Base-by-base conservation (phyloP, 345 rosid genomes). In the Dipteronia sinensis region DNA sequence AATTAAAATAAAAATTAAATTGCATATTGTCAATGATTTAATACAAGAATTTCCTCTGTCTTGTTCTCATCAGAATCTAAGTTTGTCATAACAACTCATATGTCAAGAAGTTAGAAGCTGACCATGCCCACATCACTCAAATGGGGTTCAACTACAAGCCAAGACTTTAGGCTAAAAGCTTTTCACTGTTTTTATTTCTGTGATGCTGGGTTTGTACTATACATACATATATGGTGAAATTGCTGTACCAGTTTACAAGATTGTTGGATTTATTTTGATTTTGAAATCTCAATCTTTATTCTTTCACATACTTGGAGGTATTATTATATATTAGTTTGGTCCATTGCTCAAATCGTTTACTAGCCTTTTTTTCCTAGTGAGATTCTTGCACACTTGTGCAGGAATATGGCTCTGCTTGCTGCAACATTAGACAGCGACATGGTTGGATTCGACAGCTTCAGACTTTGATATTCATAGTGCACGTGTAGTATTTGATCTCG, bases 131-230 rank as follows among this genome's bases (percentile, higher is more conserved):
- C 73, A 34, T n/a, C 12, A 10, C 6, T 15, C 38, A 66, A 49
- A 56, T 80, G 72, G 79, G 72, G 55, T 71, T 58, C 38, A 76
- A 77, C 77, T 71, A 72, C 34, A 10, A 25, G 69, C 23, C 7
- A 25, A 46, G 69, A 10, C 51, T 38, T 7, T 38, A 3, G 3
- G 19, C 27, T 19, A 17, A 2, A 31, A 31, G 25, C 7, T 38
- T 38, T 38, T n/a, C n/a, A 72, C 22, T 61, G 25, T 63, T 46
- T 5, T 17, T 63, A 27, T 27, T 27, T 27, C 27, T 46, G 4
- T 55, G 25, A 16, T 8, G 27, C 27, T 27, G 27, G 27, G 1
- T 22, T 42, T 15, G 15, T 13, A 40, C 42, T 25, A 10, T 10
- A 25, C 10, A 5, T 15, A 49, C 17, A 49, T 49, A 49, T 49